phyloP scores from a whole-genome alignment of 139 green algal species.

The Marvania coccoides region DNA sequence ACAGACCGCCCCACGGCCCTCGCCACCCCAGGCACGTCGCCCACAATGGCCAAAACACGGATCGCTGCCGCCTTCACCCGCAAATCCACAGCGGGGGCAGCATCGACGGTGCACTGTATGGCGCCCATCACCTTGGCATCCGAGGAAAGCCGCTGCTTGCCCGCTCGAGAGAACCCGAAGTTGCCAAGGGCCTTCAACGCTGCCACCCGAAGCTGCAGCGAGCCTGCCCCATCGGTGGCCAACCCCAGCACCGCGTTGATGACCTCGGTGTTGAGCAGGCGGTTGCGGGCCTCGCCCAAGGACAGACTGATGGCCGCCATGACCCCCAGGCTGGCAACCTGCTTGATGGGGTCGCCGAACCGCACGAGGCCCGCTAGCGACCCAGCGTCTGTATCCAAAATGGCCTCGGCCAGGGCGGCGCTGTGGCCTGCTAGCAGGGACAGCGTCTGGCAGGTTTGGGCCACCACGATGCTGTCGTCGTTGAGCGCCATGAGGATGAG shows the following conservation, averaged over 20 bases:
- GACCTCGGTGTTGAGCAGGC: neutral
- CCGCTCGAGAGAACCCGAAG: constrained; percentile 42
- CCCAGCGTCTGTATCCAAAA: constrained; percentile 13
- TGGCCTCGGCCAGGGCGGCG: constrained; percentile 6
- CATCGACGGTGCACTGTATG: neutral
- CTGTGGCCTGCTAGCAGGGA: constrained; percentile 16
- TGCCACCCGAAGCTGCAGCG: constrained; percentile 20
- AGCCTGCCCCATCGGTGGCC: neutral
- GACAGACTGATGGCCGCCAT: constrained; percentile 16
- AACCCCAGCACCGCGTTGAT: constrained; percentile 14
- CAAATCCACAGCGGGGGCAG: neutral
- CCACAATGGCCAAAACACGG: constrained; percentile 66
- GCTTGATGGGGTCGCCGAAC: constrained; percentile 12
- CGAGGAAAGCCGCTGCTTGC: neutral
- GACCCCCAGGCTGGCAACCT: constrained; percentile 27
- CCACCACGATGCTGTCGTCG: constrained; percentile 63
- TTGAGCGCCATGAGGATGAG: constrained; percentile 80
- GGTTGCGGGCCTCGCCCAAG: neutral
- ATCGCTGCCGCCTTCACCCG: constrained; percentile 28
- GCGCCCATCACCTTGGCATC: neutral
- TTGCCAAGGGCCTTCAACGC: constrained; percentile 55
- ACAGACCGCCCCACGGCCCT: constrained; percentile 37
- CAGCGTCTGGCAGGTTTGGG: constrained; percentile 49
- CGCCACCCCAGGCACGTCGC: constrained; percentile 52
- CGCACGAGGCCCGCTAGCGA: constrained; percentile 37